Evolutionary conservation across 2,329 filamentous ascomycete species (phyloP).

Genomic region (Ascochyta fabae): DNA sequence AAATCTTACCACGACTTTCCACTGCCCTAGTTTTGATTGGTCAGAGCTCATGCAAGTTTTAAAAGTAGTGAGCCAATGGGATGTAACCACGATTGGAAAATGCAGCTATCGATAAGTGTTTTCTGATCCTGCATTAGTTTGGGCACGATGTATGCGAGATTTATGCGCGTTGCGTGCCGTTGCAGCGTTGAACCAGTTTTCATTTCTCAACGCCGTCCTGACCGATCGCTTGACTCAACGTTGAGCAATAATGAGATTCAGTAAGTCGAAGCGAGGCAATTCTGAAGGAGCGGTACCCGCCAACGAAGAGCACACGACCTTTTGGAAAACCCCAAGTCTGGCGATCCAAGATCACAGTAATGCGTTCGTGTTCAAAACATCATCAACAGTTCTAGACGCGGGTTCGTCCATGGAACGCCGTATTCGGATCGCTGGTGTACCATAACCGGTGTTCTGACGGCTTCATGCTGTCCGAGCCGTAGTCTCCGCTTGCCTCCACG

Average conservation of each 20-base stretch:
- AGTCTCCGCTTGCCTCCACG: neutral
- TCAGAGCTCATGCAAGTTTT: neutral
- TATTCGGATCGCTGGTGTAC: slow-evolving; percentile 4
- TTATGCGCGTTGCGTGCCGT: neutral
- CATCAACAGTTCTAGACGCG: neutral
- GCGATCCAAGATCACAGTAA: neutral
- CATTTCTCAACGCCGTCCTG: slow-evolving; percentile 18
- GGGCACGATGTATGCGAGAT: slow-evolving; percentile 1
- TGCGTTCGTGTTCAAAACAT: neutral
- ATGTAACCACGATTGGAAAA: neutral
- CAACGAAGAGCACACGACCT: too few relatives aligned
- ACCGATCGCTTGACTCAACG: slow-evolving; percentile 7
- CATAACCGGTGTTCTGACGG: neutral
- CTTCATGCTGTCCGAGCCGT: slow-evolving; percentile 1
- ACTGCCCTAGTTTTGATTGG: neutral
- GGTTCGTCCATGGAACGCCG: neutral
- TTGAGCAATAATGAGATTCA: neutral
- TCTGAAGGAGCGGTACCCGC: too few relatives aligned
- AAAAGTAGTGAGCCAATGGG: neutral
- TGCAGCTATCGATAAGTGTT: slow-evolving; percentile 26
- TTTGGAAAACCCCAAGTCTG: too few relatives aligned
- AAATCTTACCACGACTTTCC: slow-evolving; percentile 11
- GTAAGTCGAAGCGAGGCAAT: neutral
- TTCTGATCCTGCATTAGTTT: slow-evolving; percentile 24
- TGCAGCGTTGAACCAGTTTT: slow-evolving; percentile 16